phyloP scores from a whole-genome alignment of 371 early-diverging fungal species.

The Zopfochytrium polystomum region DNA sequence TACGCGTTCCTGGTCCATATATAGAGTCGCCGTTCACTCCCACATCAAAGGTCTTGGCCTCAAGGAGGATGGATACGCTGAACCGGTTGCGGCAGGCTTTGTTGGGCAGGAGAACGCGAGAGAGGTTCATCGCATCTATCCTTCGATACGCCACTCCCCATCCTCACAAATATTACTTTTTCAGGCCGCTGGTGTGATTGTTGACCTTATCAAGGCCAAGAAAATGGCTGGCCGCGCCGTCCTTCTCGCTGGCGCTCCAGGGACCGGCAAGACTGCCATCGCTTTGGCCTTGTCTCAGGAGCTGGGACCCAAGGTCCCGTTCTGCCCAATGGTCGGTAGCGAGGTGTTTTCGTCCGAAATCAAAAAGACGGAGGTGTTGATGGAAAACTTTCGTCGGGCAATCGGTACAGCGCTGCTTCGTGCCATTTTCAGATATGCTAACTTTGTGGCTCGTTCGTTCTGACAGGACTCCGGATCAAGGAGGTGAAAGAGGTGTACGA shows the following conservation, averaged over 20 bases:
- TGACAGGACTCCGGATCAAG: slow-evolving; percentile 83
- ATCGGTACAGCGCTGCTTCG: slow-evolving; percentile 60
- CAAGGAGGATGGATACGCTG: slow-evolving; percentile 79
- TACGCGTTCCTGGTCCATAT: not conserved
- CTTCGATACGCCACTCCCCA: too few relatives aligned
- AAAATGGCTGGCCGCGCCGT: slow-evolving; percentile 97
- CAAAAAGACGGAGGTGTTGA: slow-evolving; percentile 97
- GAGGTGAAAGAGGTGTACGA: slow-evolving; percentile 99
- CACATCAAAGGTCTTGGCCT: slow-evolving; percentile 68
- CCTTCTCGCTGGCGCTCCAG: slow-evolving; percentile 95
- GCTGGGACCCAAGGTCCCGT: slow-evolving; percentile 95
- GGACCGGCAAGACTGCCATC: slow-evolving; percentile 82
- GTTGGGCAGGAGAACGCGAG: slow-evolving; percentile 95
- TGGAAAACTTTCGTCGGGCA: slow-evolving; percentile 97
- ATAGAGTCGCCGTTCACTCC: slow-evolving; percentile 81
- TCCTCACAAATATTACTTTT: too few relatives aligned
- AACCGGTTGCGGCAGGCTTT: slow-evolving; percentile 84
- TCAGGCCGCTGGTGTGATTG: slow-evolving; percentile 91
- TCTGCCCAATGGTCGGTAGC: slow-evolving; percentile 96
- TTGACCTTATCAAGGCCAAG: slow-evolving; percentile 90
- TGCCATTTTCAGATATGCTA: not conserved
- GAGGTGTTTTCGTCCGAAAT: slow-evolving; percentile 97
- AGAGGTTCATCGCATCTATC: too few relatives aligned
- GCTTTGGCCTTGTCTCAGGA: slow-evolving; percentile 95
- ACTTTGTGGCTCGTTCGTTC: not conserved